Evolutionary conservation across 2,329 filamentous ascomycete genomes (phyloP).

Genomic region (Fusarium pseudocircinatum): DNA sequence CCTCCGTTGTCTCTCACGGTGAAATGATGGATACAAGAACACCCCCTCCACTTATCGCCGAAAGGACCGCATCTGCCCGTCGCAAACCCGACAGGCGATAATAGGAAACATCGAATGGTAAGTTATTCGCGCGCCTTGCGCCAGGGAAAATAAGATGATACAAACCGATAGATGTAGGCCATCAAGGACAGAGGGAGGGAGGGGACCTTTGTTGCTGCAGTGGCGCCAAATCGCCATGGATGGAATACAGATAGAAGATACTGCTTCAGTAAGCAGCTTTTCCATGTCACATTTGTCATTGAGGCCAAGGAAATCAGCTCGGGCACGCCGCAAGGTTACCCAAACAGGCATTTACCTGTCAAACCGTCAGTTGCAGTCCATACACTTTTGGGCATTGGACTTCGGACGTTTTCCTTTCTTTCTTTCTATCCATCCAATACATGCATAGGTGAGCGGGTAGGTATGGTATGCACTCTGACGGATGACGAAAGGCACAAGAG

Average conservation of each 20-base stretch:
- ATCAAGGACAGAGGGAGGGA: slow-evolving; percentile 1
- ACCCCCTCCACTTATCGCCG: slow-evolving; percentile 30
- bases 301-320: background rate
- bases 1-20: background rate
- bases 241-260: slow-evolving; percentile 5
- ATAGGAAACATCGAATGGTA: background rate
- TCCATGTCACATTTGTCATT: slow-evolving; percentile 26
- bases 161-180: background rate
- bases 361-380: slow-evolving; percentile 4
- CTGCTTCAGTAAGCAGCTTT: slow-evolving; percentile 18
- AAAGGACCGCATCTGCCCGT: slow-evolving; percentile 35
- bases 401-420: slow-evolving; percentile 5
- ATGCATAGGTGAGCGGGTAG: background rate
- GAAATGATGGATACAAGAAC: slow-evolving; percentile 1
- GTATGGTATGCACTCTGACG: background rate
- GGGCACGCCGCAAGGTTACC: slow-evolving; percentile 4
- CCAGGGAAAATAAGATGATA: background rate
- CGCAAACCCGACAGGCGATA: slow-evolving; percentile 12
- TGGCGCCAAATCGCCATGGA: background rate
- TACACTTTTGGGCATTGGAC: background rate
- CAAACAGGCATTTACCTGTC: slow-evolving; percentile 4
- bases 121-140: slow-evolving; percentile 16
- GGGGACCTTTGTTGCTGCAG: slow-evolving; percentile 12
- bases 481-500: slow-evolving; percentile 15
- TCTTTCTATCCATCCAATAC: background rate